Base-by-base conservation (phyloP, 1,284 basidiomycete genomes). In the Taiwanofungus camphoratus region DNA sequence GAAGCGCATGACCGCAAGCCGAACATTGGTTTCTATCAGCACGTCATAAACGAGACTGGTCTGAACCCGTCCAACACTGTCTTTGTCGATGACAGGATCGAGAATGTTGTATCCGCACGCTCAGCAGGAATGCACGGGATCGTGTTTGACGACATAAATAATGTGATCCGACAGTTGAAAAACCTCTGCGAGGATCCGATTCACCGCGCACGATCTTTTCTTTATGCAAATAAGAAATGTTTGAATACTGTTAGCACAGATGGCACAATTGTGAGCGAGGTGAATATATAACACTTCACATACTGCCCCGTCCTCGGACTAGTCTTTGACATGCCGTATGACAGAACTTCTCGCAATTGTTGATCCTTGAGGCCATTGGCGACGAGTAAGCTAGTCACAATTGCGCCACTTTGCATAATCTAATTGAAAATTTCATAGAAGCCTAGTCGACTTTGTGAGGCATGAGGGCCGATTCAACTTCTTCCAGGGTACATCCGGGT, bases 81-180 rank as follows among this genome's bases (percentile, higher is more conserved):
- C 12, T 79, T 79, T 50, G 66, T 81, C n/a, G 77, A 79, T 45
- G 76, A 77, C 62, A 73, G 73, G 45, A 57, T 68, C 5, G 77
- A 79, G 47, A 79, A 79, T 49, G 70, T 79, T 2, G 53, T 77
- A 6, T 65, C 72, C 2, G 77, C 77, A 4, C 69, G 69, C 5
- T 76, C 76, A 0, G 57, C 77, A 11, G 77, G 78, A 4, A 63
- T 79, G 29, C 63, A 68, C 24, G 75, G 75, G 1, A 68, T 79
- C 44, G 62, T 76, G 13, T 79, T 73, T 39, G 67, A 74, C 31
- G 53, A 64, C 1, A 9, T 22, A 27, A 51, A 59, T n/a, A 56
- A 60, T 0, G 68, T 76, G 22, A 59, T 63, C 12, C 68, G 68
- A 3, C 56, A 63, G 2, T 64, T 80, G 16, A 60, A 65, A 9